Base-by-base conservation (phyloP, 306 rosid species). In the Begonia fuchsioides region DNA sequence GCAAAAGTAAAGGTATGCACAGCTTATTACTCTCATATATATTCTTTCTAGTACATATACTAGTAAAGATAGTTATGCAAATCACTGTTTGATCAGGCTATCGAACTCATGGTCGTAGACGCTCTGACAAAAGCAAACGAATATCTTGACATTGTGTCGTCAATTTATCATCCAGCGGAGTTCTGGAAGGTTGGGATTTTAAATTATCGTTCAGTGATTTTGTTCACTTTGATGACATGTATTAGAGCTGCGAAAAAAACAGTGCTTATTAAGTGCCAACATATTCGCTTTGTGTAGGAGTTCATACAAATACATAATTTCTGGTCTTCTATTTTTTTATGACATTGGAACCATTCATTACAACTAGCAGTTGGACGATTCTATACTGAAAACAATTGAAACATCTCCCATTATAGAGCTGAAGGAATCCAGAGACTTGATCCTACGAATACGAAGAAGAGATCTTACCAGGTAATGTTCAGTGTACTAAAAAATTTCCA, bases 51-150 rank as follows among this genome's bases (percentile, higher is more conserved):
- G 5, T 5, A 26, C 35, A 26, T 4, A 26, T n/a, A n/a, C n/a
- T n/a, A n/a, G n/a, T n/a, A n/a, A n/a, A n/a, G n/a, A n/a, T n/a
- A n/a, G n/a, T n/a, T n/a, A n/a, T n/a, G n/a, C n/a, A n/a, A n/a
- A n/a, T n/a, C n/a, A 26, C 35, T 26, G 35, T 26, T 26, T 26
- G 1, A 26, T 52, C 72, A 84, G 97, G 95, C 93, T 41, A 69
- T 84, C 53, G 97, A 90, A 77, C 95, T 90, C 53, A 90, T 90
- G 95, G 57, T 79, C 50, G 80, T 75, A 41, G 97, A 90, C 74
- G 93, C 93, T 54, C 64, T 90, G 54, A 48, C 79, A 62, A 68
- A 74, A 56, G 90, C 97, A 49, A 81, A 84, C 52, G 63, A 54
- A 64, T 79, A 66, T 62, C 68, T 90, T 56, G 69, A 65, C 47